A percentile compares a stretch with the other conserved stretches of the same genome.
phyloP scores from a whole-genome alignment of 2,329 filamentous ascomycete genomes.

The Helicocarpus griseus region DNA sequence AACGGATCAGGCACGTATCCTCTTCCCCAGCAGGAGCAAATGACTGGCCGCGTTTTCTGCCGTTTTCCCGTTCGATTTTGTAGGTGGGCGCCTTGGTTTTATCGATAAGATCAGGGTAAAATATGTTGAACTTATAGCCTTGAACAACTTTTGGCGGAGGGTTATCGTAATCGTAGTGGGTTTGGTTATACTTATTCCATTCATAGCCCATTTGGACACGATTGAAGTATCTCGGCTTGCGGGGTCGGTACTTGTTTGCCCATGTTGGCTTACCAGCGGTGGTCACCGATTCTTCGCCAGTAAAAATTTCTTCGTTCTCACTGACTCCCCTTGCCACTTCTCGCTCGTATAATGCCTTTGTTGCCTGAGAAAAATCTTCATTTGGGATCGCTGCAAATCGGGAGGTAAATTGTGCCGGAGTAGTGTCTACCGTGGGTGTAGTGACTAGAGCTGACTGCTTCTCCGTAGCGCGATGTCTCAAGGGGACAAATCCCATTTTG shows the following conservation, averaged over 20 bases:
- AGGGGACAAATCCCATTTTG: slow-evolving; percentile 60
- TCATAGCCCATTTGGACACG: slow-evolving; percentile 98
- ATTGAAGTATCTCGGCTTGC: slow-evolving; percentile 96
- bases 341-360: slow-evolving; percentile 80
- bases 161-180: slow-evolving; percentile 97
- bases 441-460: slow-evolving; percentile 23
- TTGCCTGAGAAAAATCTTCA: slow-evolving; percentile 77
- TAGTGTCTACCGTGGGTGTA: slow-evolving; percentile 31
- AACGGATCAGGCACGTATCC: slow-evolving; percentile 92
- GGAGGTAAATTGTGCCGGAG: slow-evolving; percentile 47
- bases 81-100: slow-evolving; percentile 91
- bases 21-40: slow-evolving; percentile 90
- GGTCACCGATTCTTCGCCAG: slow-evolving; percentile 71
- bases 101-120: slow-evolving; percentile 95
- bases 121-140: slow-evolving; percentile 99
- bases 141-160: slow-evolving; percentile 96
- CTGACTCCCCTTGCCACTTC: slow-evolving; percentile 84
- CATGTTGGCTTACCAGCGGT: slow-evolving; percentile 59
- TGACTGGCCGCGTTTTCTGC: slow-evolving; percentile 78
- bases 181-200: slow-evolving; percentile 99
- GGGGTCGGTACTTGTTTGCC: slow-evolving; percentile 74
- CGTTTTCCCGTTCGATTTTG: slow-evolving; percentile 88
- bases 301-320: slow-evolving; percentile 94
- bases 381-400: slow-evolving; percentile 60
- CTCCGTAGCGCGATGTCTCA: slow-evolving; percentile 36